Conservation (phyloP, 1,284 basidiomycete species). For the Paramarasmius palmivorus region DNA sequence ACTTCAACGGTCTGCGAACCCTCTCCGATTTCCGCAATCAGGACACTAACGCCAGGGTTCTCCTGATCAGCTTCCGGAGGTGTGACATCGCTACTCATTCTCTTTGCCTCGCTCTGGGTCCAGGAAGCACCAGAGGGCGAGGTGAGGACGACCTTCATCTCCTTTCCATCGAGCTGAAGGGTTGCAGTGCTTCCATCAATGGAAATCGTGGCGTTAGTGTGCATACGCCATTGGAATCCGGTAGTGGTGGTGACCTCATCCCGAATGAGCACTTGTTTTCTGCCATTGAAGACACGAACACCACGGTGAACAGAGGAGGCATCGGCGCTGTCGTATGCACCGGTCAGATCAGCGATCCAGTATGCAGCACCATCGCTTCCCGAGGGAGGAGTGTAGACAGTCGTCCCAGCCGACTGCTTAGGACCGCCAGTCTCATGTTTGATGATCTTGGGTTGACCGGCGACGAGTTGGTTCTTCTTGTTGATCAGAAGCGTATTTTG, state of each 20-base stretch:
- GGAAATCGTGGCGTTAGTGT: conserved; percentile 81
- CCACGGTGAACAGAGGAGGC: conserved; percentile 79
- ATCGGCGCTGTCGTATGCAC: conserved; percentile 71
- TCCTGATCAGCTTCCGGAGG: conserved; percentile 69
- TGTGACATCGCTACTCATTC: conserved; percentile 54
- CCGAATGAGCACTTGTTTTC: conserved; percentile 87
- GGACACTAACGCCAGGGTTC: conserved; percentile 80
- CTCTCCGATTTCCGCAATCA: conserved; percentile 73
- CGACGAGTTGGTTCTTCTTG: conserved; percentile 79
- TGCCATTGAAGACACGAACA: conserved; percentile 81
- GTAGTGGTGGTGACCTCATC: conserved; percentile 73
- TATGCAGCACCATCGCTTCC: conserved; percentile 71
- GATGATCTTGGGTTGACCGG: conserved; percentile 61
- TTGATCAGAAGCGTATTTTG: conserved; percentile 92
- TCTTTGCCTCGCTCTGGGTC: conserved; percentile 44
- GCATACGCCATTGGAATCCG: conserved; percentile 87
- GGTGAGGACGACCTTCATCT: conserved; percentile 58
- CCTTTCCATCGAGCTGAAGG: conserved; percentile 62
- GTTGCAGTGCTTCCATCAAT: conserved; percentile 62
- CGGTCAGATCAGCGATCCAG: conserved; percentile 81
- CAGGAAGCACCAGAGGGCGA: conserved; percentile 66
- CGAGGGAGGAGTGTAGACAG: conserved; percentile 32
- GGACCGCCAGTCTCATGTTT: conserved; percentile 61
- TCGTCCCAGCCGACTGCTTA: conserved; percentile 79
- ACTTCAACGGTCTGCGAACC: conserved; percentile 78